Conservation (phyloP, 441 rosid genomes). For the Mallotus repandus region DNA sequence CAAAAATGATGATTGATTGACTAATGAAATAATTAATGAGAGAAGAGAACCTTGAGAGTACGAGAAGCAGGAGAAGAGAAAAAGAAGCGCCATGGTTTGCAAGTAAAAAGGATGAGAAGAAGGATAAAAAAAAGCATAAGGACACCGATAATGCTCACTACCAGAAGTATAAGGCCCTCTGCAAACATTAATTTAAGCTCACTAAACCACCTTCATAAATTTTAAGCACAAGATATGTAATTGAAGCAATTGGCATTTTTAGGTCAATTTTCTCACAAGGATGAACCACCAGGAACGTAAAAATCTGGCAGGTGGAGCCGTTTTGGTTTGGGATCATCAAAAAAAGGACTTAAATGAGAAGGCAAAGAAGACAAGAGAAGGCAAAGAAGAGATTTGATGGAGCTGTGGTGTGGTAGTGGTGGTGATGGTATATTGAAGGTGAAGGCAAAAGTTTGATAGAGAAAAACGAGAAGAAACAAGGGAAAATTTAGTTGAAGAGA, state of each 20-base stretch:
- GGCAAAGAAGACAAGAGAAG: too few species aligned
- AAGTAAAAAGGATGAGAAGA: conserved; percentile 64
- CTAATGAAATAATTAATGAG: too few species aligned
- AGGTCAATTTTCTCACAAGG: conserved; percentile 49
- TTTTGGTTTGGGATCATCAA: conserved; percentile 38
- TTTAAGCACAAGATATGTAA: conserved; percentile 38
- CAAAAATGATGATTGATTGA: too few species aligned
- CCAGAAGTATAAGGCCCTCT: conserved; percentile 26
- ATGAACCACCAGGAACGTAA: conserved; percentile 59
- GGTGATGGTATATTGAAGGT: too few species aligned
- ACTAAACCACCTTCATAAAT: too few species aligned
- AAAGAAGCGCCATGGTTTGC: conserved; percentile 87
- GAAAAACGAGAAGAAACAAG: too few species aligned
- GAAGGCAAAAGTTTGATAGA: too few species aligned
- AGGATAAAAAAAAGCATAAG: conserved; percentile 70
- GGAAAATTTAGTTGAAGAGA: too few species aligned
- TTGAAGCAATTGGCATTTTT: conserved; percentile 51
- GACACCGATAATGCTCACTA: conserved; percentile 47
- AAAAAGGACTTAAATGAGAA: background rate
- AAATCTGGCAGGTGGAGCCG: conserved; percentile 57
- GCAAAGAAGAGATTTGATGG: too few species aligned
- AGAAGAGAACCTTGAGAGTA: conserved; percentile 59
- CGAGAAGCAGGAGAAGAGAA: conserved; percentile 40
- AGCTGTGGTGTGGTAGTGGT: too few species aligned
- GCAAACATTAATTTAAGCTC: too few species aligned